A percentile compares a stretch with the other conserved stretches of the same genome.
Conservation (phyloP, 2,329 filamentous ascomycete genomes). For the Colletotrichum somersetense region DNA sequence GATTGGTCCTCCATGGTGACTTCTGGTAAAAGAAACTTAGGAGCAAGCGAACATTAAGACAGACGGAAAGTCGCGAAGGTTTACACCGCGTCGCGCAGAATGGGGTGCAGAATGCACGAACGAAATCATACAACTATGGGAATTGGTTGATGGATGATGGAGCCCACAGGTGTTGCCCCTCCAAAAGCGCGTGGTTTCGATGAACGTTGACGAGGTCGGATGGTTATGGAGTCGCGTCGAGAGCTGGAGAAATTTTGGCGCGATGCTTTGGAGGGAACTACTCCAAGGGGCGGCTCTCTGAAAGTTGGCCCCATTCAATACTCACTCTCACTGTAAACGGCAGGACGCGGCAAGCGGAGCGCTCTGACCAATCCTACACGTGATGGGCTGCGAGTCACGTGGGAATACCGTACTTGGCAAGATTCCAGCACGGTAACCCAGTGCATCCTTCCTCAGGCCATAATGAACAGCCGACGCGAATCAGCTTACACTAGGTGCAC, state of each 20-base stretch:
- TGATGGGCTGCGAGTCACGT: not conserved
- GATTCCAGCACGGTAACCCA: not conserved
- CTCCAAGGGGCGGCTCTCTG: constrained; percentile 1
- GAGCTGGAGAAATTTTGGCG: constrained; percentile 56
- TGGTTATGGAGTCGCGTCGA: constrained; percentile 45
- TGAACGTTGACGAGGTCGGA: constrained; percentile 26
- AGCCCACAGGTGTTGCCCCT: constrained; percentile 29
- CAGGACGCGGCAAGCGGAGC: not conserved
- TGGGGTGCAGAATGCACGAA: constrained; percentile 23
- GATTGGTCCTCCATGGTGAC: constrained; percentile 70
- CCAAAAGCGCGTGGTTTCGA: constrained; percentile 35
- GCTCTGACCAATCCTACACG: not conserved
- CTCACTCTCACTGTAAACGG: not conserved
- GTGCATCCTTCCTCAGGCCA: constrained; percentile 12
- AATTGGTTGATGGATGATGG: constrained; percentile 29
- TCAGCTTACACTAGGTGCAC: constrained; percentile 5
- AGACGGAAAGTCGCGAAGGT: constrained; percentile 22
- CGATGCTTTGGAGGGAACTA: constrained; percentile 43
- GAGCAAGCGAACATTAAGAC: constrained; percentile 31
- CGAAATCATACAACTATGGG: constrained; percentile 24
- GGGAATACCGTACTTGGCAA: not conserved
- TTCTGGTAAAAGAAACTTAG: constrained; percentile 43
- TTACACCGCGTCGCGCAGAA: constrained; percentile 34
- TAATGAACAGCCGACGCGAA: constrained; percentile 1
- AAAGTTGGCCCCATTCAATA: not conserved